Base-by-base conservation (phyloP, 1,139 yeast genomes). In the Dujonia santamariae region DNA sequence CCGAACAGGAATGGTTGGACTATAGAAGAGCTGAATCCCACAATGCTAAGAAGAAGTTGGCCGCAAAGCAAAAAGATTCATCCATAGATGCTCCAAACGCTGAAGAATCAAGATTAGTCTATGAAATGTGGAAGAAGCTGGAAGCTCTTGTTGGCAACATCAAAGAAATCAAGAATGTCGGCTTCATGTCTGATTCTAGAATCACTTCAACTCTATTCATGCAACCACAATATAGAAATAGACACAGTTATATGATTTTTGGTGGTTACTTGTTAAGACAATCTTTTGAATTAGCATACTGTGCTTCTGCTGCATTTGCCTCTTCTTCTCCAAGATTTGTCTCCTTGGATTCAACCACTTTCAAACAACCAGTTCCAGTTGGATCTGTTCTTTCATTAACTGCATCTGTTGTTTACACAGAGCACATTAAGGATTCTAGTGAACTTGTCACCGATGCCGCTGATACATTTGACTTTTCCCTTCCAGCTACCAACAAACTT, bases 141-240 rank as follows among this genome's bases (percentile, higher is more conserved):
- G 42, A 54, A 3, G 42, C 48, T 18, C 21, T 28, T 18, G 27
- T 26, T 5, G 26, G 30, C 14, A 27, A 34, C 12, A 15, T 9
- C 4, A 46, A 46, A 18, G 56, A 61, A 34, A 78, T 80, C 18
- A 54, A 62, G 35, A 71, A 74, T 45, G 56, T 80, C 32, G 61
- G 72, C 31, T 76, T 74, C 49, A 85, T 86, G 95, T 72, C 75
- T 38, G 81, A 85, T 43, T 81, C 96, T 1, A 61, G 61, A 32
- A 72, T 85, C 38, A 67, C 73, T 36, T 84, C 95, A 7, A 85
- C 96, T 5, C 70, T 81, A 47, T 80, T 88, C 60, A 90, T 88
- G 94, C 97, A 88, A 62, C 97, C 97, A 2, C 97, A 88, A 62
- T 88, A 87, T 62, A 77, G 97, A 60, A 88, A 88, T 65, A 77